Percentiles rank a stretch among this genome's conserved stretches.
phyloP scores from a whole-genome alignment of 805 yeast genomes.

The Helenozyma baotianmanensis region DNA sequence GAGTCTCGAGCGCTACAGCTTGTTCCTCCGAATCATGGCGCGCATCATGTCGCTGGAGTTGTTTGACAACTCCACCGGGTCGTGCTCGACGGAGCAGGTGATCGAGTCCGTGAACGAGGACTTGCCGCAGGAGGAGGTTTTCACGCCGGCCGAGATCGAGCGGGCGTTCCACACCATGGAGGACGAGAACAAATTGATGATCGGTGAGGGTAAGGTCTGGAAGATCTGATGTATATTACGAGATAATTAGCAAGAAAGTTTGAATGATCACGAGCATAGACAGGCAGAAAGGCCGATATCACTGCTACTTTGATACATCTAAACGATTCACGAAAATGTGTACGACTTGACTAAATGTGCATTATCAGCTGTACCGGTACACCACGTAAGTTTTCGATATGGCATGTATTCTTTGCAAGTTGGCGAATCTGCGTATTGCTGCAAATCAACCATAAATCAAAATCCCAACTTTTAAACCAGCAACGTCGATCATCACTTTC shows the following conservation, averaged over 20 bases:
- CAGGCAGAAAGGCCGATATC: too few species aligned
- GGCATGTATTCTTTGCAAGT: too few species aligned
- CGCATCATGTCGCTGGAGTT: conserved; percentile 27
- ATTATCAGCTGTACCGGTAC: too few species aligned
- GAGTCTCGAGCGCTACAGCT: conserved; percentile 29
- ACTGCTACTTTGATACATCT: too few species aligned
- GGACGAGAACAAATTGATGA: conserved; percentile 32
- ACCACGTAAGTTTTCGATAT: too few species aligned
- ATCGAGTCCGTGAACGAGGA: conserved; percentile 29
- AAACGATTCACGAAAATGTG: too few species aligned
- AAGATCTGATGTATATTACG: conserved; percentile 22
- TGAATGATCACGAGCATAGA: too few species aligned
- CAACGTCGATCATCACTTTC: too few species aligned
- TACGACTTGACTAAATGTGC: too few species aligned
- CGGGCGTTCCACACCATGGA: conserved; percentile 31
- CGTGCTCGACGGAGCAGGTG: conserved; percentile 31
- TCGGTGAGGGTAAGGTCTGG: conserved; percentile 38
- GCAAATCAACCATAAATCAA: too few species aligned
- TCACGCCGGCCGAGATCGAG: conserved; percentile 25
- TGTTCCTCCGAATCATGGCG: conserved; percentile 29
- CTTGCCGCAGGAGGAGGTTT: conserved; percentile 37
- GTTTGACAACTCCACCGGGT: conserved; percentile 27
- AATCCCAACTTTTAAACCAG: too few species aligned
- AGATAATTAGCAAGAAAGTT: not conserved
- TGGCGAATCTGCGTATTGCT: too few species aligned